Evolutionary conservation across 176 grass and related monocot genomes (phyloP), one percentile per base, ranked within the genome.

Genomic region (Phragmites australis): DNA sequence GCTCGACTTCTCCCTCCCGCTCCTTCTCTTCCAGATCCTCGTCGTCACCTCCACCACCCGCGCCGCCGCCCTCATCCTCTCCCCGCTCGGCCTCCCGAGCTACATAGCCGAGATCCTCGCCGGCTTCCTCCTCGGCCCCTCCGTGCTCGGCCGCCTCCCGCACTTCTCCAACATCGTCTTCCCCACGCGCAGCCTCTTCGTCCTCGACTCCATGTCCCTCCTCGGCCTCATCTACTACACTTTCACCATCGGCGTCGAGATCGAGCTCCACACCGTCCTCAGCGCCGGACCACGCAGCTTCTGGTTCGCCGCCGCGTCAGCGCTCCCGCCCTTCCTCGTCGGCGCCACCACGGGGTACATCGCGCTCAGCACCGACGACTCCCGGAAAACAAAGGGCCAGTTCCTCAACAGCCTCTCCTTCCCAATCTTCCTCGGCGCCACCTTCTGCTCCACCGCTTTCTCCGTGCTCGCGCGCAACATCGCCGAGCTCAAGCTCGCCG

Each of bases 161-260:
- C 40, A 56, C 48, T 90, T 93, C 58, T 59, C 57, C 49, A 8
- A 65, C 41, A 8, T 70, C 6, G 17, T 85, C 14, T 97, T 97
- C 68, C 94, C 94, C 16, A 11, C 51, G 9, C 82, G 81, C 48
- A 93, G 89, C 81, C 43, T 91, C 65, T 84, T 93, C 56, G 45
- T 87, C 64, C 81, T 97, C 21, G 94, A 97, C 62, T 87, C 87
- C 44, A 58, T 93, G 67, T 75, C 91, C 29, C 87, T 93, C 56
- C 58, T 93, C 12, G 91, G 91, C 58, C 94, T 97, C 63, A 26
- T 91, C 39, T 97, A 86, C 84, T 93, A 90, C 68, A 83, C 79
- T 29, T 97, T 97, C 84, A 80, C 72, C 5, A 62, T 93, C 65
- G 87, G 89, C 16, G 86, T 97, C 11, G 91, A 91, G 86, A 83